A percentile compares a stretch with the other conserved stretches of the same genome.
These are phyloP conservation scores for Kwoniella heveanensis DNA, from an alignment of 768 basidiomycete genomes.

Conservation along the genomic window DNA sequence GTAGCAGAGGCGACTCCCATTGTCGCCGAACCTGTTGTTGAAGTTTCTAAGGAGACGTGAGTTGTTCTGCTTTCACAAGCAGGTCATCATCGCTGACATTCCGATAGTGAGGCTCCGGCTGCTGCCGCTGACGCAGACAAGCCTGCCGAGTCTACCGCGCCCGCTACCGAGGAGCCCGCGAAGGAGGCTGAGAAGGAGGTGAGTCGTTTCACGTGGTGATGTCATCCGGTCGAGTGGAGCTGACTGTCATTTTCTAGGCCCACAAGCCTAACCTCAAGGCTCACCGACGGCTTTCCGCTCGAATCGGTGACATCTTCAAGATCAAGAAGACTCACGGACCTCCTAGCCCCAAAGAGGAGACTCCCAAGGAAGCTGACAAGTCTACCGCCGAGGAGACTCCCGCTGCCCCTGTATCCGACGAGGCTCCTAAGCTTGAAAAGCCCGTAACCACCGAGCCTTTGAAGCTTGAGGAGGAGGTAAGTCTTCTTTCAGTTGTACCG, in stretches of 20 bases:
- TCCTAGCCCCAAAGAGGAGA: conserved; percentile 53
- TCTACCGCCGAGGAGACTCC: conserved; percentile 50
- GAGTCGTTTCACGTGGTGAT: too few species aligned
- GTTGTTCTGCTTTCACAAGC: not conserved
- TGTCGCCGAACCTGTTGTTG: conserved; percentile 15
- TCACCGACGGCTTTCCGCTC: conserved; percentile 78
- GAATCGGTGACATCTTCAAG: conserved; percentile 82
- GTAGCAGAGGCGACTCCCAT: conserved; percentile 18
- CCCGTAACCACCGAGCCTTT: conserved; percentile 79
- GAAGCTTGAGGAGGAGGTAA: conserved; percentile 59
- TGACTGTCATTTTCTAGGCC: not conserved
- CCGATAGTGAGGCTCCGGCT: conserved; percentile 19
- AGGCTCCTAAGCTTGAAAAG: conserved; percentile 85
- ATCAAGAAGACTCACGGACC: conserved; percentile 48
- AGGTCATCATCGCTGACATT: not conserved
- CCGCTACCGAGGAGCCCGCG: conserved; percentile 54
- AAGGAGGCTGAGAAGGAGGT: conserved; percentile 61
- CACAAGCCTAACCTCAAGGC: conserved; percentile 62
- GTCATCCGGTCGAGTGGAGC: too few species aligned
- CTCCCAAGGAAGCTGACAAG: conserved; percentile 61
- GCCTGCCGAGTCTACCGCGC: conserved; percentile 56
- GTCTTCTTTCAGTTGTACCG: conserved; percentile 39
- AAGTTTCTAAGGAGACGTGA: conserved; percentile 22
- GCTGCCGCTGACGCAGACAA: conserved; percentile 30
- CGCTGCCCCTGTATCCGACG: conserved; percentile 69